Evolutionary conservation across 441 rosid species (phyloP).

Genomic region (Gossypium armourianum): DNA sequence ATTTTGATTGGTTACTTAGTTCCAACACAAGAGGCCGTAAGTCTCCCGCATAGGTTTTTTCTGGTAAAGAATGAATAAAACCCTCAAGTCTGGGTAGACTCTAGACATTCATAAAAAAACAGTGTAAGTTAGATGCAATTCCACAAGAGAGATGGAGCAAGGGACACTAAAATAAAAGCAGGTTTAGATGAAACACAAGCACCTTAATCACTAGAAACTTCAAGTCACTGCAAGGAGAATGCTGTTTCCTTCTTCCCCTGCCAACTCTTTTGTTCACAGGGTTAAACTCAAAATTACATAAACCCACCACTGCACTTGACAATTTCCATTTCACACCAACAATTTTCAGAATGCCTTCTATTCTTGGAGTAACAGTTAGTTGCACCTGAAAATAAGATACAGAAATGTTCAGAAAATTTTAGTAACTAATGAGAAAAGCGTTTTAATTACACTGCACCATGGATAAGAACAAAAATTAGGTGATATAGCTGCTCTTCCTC

Average conservation of each 20-base stretch:
- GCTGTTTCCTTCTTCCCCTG: constrained; percentile 45
- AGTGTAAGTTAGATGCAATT: constrained; percentile 11
- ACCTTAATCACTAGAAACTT: constrained; percentile 85
- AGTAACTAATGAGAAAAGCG: neutral
- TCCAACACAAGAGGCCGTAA: constrained; percentile 60
- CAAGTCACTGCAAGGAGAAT: constrained; percentile 43
- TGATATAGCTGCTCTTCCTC: neutral
- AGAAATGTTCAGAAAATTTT: constrained; percentile 7
- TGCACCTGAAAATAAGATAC: constrained; percentile 46
- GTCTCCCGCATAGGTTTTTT: constrained; percentile 67
- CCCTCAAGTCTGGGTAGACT: constrained; percentile 88
- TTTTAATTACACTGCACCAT: neutral
- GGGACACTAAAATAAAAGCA: neutral
- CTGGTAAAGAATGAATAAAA: constrained; percentile 49
- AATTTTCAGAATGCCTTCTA: constrained; percentile 77
- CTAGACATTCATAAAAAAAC: constrained; percentile 31
- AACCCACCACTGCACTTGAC: constrained; percentile 69
- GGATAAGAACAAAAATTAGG: constrained; percentile 2
- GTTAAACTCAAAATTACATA: constrained; percentile 48
- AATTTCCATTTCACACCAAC: constrained; percentile 88
- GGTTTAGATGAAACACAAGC: constrained; percentile 7
- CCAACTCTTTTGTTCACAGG: constrained; percentile 37
- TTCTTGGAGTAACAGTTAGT: constrained; percentile 67
- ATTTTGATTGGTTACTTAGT: constrained; percentile 61
- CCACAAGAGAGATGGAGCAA: constrained; percentile 16